These are phyloP conservation scores for Argentina anserina DNA, from an alignment of 306 rosid genomes.

Conservation along the genomic window DNA sequence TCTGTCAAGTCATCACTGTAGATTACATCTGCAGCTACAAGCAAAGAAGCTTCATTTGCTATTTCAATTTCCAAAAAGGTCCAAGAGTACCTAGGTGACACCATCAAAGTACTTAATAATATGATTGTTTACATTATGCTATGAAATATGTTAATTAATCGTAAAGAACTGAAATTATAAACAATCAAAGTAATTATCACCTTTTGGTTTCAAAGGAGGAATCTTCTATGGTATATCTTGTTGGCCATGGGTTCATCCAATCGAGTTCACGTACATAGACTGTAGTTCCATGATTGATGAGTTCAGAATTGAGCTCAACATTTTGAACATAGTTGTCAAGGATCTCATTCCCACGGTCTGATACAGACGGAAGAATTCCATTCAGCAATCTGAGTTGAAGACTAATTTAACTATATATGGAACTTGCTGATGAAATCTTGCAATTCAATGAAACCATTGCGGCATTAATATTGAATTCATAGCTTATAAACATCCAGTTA, in stretches of 20 bases:
- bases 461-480: not conserved
- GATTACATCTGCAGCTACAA: constrained; percentile 90
- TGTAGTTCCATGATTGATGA: constrained; percentile 41
- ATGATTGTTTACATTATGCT: not conserved
- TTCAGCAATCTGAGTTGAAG: constrained; percentile 15
- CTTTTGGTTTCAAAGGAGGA: constrained; percentile 42
- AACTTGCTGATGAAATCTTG: not conserved
- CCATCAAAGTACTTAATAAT: constrained; percentile 21
- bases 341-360: constrained; percentile 77
- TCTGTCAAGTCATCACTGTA: constrained; percentile 80
- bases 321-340: constrained; percentile 79
- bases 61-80: constrained; percentile 60
- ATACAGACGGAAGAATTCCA: constrained; percentile 18
- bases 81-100: constrained; percentile 63
- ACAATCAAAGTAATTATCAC: constrained; percentile 28
- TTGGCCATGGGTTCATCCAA: constrained; percentile 86
- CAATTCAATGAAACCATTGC: not conserved
- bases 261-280: constrained; percentile 70
- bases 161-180: not conserved
- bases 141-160: not conserved
- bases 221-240: constrained; percentile 43
- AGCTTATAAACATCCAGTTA: constrained; percentile 12
- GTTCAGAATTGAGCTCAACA: constrained; percentile 56
- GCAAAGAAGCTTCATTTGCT: constrained; percentile 65
- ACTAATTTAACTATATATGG: not conserved